These are phyloP conservation scores for Spongospora subterranea DNA, from an alignment of 208 protist species.

Conservation along the genomic window DNA sequence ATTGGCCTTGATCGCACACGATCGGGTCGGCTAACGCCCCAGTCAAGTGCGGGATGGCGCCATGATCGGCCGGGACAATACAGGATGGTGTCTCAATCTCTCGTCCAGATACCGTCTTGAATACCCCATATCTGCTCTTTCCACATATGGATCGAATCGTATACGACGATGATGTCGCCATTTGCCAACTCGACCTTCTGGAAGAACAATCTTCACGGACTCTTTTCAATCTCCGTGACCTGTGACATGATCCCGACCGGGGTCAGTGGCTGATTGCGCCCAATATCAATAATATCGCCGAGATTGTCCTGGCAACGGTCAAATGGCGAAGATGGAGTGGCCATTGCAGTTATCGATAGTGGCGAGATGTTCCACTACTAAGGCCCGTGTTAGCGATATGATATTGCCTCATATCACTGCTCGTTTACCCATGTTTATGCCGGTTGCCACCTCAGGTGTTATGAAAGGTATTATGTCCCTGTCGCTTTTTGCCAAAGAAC, in stretches of 20 bases:
- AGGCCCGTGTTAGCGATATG: neutral
- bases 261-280: neutral
- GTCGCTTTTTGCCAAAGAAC: no score
- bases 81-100: neutral
- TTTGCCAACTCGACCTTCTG: neutral
- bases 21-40: neutral
- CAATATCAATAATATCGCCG: neutral
- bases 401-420: neutral
- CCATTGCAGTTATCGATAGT: neutral
- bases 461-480: constrained; percentile 66
- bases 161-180: neutral
- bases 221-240: neutral
- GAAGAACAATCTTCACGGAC: neutral
- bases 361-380: neutral
- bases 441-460: constrained; percentile 64
- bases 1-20: no score
- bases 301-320: no score
- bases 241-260: neutral
- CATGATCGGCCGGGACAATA: neutral
- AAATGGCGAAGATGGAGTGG: neutral
- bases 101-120: neutral
- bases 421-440: constrained; percentile 65
- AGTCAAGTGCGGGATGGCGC: constrained; percentile 2
- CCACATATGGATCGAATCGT: neutral
- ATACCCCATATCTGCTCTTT: neutral